Conservation (phyloP, 257 asterid genomes). For the Penstemon davidsonii region DNA sequence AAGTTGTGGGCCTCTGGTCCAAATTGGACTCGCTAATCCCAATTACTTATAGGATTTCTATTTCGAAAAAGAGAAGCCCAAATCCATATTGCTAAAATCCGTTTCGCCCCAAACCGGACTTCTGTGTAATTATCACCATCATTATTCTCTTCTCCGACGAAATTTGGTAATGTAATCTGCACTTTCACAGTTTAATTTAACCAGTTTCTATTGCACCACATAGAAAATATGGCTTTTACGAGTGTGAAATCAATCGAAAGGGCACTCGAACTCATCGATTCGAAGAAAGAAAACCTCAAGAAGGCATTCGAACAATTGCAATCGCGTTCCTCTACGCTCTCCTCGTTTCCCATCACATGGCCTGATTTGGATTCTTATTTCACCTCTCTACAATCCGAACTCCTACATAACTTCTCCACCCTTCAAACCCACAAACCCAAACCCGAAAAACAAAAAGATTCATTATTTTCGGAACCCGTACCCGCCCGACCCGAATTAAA, state of each 20-base stretch:
- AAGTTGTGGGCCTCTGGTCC: too few species aligned
- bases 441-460: slow-evolving; percentile 22
- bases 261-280: slow-evolving; percentile 41
- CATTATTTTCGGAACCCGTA: slow-evolving; percentile 24
- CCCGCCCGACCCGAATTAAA: slow-evolving; percentile 54
- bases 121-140: too few species aligned
- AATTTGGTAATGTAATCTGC: too few species aligned
- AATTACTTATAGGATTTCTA: too few species aligned
- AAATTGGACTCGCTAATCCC: too few species aligned
- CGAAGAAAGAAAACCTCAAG: slow-evolving; percentile 42
- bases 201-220: too few species aligned
- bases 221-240: slow-evolving; percentile 31
- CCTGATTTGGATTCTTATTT: slow-evolving; percentile 51
- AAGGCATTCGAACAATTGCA: slow-evolving; percentile 41
- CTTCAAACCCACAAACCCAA: slow-evolving; percentile 33
- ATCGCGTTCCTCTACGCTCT: slow-evolving; percentile 32
- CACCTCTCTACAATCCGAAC: slow-evolving; percentile 43
- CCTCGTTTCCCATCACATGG: slow-evolving; percentile 42
- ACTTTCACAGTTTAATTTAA: too few species aligned
- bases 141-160: too few species aligned
- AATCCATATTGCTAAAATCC: too few species aligned
- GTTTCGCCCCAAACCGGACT: too few species aligned
- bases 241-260: slow-evolving; percentile 36
- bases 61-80: too few species aligned
- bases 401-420: slow-evolving; percentile 40